These are phyloP conservation scores for Curvularia hawaiiensis DNA, from an alignment of 2,329 filamentous ascomycete genomes.

Conservation along the genomic window DNA sequence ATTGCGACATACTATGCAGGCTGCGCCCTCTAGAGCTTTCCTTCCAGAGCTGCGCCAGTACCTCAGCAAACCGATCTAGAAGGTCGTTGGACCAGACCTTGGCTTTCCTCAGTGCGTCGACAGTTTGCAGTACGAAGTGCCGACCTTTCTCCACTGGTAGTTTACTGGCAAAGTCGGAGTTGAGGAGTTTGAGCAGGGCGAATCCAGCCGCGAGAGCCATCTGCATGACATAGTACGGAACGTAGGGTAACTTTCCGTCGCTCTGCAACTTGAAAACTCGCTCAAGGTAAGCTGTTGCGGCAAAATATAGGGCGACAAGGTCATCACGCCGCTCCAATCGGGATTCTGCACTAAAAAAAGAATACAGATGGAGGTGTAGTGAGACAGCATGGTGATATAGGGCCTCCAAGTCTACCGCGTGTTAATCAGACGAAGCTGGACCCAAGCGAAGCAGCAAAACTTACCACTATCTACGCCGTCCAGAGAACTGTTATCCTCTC, in stretches of 20 bases:
- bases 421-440: conserved; percentile 29
- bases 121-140: conserved; percentile 71
- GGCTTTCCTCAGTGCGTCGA: conserved; percentile 71
- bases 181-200: conserved; percentile 74
- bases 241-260: conserved; percentile 66
- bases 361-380: conserved; percentile 76
- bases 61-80: conserved; percentile 77
- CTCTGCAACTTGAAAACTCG: conserved; percentile 58
- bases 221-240: conserved; percentile 79
- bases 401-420: conserved; percentile 49
- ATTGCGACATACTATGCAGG: conserved; percentile 46
- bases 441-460: not conserved
- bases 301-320: conserved; percentile 75
- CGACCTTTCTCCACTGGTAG: conserved; percentile 67
- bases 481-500: conserved; percentile 25
- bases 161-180: conserved; percentile 74
- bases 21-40: conserved; percentile 51
- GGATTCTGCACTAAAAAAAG: conserved; percentile 79
- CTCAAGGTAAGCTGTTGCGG: conserved; percentile 72
- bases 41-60: conserved; percentile 90
- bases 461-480: conserved; percentile 44
- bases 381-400: conserved; percentile 75
- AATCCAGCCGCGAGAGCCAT: conserved; percentile 85
- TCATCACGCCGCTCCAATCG: conserved; percentile 65
- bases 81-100: conserved; percentile 80